Evolutionary conservation across 2,329 filamentous ascomycete genomes (phyloP).

Genomic region (Pseudocercospora eumusae): DNA sequence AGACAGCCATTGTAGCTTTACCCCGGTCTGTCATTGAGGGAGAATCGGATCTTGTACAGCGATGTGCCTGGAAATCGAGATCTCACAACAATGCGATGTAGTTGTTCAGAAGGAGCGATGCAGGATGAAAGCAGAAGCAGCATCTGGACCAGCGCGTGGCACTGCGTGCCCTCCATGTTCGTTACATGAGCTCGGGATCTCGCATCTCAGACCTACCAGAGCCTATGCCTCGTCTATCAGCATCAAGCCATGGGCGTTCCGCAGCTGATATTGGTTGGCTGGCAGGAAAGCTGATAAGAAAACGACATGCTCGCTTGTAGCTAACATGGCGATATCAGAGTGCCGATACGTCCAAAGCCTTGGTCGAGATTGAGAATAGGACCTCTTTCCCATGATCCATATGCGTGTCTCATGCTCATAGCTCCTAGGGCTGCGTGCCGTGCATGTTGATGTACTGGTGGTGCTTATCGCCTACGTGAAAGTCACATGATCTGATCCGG

Average conservation of each 20-base stretch:
- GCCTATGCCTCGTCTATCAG: background rate
- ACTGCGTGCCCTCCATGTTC: background rate
- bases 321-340: background rate
- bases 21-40: background rate
- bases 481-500: background rate
- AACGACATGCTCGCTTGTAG: slow-evolving; percentile 2
- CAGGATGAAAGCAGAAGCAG: too few species aligned
- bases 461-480: background rate
- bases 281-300: slow-evolving; percentile 2
- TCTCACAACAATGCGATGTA: too few species aligned
- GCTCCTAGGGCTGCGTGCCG: background rate
- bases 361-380: background rate
- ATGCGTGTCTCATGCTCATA: background rate
- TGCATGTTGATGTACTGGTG: too few species aligned
- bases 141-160: background rate
- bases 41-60: background rate
- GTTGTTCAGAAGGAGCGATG: too few species aligned
- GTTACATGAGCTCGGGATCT: slow-evolving; percentile 5
- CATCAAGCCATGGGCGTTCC: background rate
- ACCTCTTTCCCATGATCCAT: background rate
- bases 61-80: too few species aligned
- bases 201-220: background rate
- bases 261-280: background rate
- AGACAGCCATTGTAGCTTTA: background rate
- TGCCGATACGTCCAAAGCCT: background rate